Evolutionary conservation across 2,329 filamentous ascomycete species (phyloP).

Genomic region (Phaeosphaeriaceae sp.): DNA sequence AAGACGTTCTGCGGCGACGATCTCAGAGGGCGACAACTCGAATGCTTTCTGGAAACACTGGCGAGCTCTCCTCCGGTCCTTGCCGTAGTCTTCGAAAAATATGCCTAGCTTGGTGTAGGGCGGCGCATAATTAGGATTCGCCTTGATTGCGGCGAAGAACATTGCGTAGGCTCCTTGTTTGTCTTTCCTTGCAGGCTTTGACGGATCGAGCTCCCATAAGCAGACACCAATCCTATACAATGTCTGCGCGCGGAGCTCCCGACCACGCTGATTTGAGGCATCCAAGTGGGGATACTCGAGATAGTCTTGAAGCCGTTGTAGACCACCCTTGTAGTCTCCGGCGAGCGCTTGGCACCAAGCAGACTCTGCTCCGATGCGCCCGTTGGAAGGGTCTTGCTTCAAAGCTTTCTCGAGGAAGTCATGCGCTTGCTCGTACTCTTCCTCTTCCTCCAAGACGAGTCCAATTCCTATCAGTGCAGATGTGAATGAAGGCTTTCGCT

Average conservation of each 20-base stretch:
- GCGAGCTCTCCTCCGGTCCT: constrained; percentile 84
- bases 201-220: constrained; percentile 82
- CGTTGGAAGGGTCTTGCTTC: constrained; percentile 73
- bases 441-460: constrained; percentile 89
- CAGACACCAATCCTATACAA: constrained; percentile 88
- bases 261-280: constrained; percentile 64
- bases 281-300: constrained; percentile 66
- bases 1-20: constrained; percentile 85
- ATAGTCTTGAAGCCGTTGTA: constrained; percentile 73
- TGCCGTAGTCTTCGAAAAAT: constrained; percentile 90
- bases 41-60: constrained; percentile 96
- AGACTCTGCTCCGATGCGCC: constrained; percentile 82
- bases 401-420: constrained; percentile 81
- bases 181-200: constrained; percentile 76
- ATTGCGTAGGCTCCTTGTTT: constrained; percentile 82
- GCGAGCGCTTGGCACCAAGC: constrained; percentile 91
- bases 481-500: constrained; percentile 77
- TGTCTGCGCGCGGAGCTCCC: constrained; percentile 81
- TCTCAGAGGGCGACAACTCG: constrained; percentile 86
- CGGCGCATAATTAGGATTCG: constrained; percentile 85
- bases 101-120: constrained; percentile 90
- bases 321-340: constrained; percentile 74
- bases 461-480: constrained; percentile 87
- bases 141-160: constrained; percentile 84
- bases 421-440: constrained; percentile 83